Base-by-base conservation (phyloP, 176 grass and related monocot genomes). In the Oryza glumipatula region DNA sequence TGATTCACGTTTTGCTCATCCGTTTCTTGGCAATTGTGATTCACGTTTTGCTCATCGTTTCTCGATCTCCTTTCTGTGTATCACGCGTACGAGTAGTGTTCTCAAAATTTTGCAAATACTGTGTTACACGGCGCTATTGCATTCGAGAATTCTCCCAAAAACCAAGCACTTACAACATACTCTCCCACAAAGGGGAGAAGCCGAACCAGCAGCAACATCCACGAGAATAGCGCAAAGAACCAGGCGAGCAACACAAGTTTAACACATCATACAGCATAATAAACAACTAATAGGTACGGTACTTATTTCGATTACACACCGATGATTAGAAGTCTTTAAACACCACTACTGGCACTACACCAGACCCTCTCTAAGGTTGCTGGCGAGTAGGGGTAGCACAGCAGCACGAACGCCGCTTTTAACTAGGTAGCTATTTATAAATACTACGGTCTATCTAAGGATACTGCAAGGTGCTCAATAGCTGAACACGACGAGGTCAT, bases 371-470 rank as follows among this genome's bases (percentile, higher is more conserved):
- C 35, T 9, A 78, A 79, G 33, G 65, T 75, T 17, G 64, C 30
- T 39, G 54, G 12, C 71, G 70, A 66, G 67, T 19, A 24, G 49
- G 51, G 35, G 69, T 17, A 58, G 51, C 71, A 79, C 60, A 65
- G 66, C 49, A 68, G 15, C 36, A 81, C 19, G 70, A 76, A 80
- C 41, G 43, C 41, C 23, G 35, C 41, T 22, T 83, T 32, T 13
- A 6, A 48, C 66, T 67, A 56, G 36, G 36, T 75, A 52, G 15
- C 16, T 39, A 68, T 64, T 67, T 44, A 67, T 47, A 36, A 45
- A 61, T 77, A 76, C 47, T 63, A 44, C 15, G 15, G 33, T 82
- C 66, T 67, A 91, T 48, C 28, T 43, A 54, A 54, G 41, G 45
- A 65, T 48, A 67, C 70, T 35, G 66, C 65, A 72, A 67, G 69